Evolutionary conservation across 2,329 filamentous ascomycete species (phyloP).

Genomic region (Cercospora janseana): DNA sequence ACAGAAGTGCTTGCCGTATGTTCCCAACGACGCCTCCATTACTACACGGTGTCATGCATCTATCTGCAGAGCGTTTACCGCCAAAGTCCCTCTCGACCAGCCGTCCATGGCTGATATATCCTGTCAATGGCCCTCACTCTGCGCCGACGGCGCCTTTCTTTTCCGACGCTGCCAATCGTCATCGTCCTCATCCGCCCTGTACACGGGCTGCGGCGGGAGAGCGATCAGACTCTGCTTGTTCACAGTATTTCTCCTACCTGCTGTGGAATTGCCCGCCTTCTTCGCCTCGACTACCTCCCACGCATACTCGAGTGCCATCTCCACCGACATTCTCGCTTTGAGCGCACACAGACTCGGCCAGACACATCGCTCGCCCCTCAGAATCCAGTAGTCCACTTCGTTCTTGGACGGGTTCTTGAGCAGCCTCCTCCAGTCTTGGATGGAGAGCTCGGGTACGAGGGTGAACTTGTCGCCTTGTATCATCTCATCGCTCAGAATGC

Average conservation of each 20-base stretch:
- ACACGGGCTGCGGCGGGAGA: constrained; percentile 9
- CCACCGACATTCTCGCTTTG: constrained; percentile 75
- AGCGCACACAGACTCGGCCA: constrained; percentile 87
- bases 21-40: too few relatives aligned
- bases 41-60: too few relatives aligned
- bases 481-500: constrained; percentile 54
- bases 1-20: too few relatives aligned
- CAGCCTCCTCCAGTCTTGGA: constrained; percentile 70
- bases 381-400: constrained; percentile 79
- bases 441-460: constrained; percentile 74
- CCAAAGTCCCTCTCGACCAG: too few relatives aligned
- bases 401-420: constrained; percentile 79
- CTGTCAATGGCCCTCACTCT: not conserved
- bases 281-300: constrained; percentile 56
- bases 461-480: constrained; percentile 76
- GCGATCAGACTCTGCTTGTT: constrained; percentile 8
- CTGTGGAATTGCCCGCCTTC: not conserved
- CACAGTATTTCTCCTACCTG: not conserved
- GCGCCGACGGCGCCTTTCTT: not conserved
- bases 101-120: too few relatives aligned
- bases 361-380: constrained; percentile 78
- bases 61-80: too few relatives aligned
- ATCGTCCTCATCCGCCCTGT: constrained; percentile 8
- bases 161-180: not conserved
- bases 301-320: constrained; percentile 80